Base-by-base conservation (phyloP, 768 basidiomycete genomes). In the Mycena kentingensis region DNA sequence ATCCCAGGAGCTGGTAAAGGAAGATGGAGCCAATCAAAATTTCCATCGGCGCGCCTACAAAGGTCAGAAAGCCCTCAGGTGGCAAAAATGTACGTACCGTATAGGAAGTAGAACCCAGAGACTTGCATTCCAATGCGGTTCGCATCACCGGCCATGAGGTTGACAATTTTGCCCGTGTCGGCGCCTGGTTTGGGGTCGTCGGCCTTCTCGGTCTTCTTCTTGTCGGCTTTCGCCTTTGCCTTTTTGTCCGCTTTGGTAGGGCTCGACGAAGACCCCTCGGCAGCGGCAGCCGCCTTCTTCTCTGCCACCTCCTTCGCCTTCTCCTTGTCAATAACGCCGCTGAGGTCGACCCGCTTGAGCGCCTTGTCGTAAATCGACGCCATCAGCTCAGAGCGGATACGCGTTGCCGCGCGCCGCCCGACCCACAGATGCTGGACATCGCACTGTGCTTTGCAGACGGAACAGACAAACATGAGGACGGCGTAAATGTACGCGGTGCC, bases 91-190 rank as follows among this genome's bases (percentile, higher is more conserved):
- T 51, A 2, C 24, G 25, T 28, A 44, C 19, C 4, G 13, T 19
- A 18, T 36, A 15, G 37, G 27, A 36, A 10, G n/a, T 19, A 58
- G 71, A 52, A 53, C 73, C 73, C 55, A 72, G 58, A 31, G 61
- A 24, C 50, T 71, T 74, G 61, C 73, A 75, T 13, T 55, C 61
- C 10, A 49, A 58, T 37, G 8, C 77, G 71, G 62, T 84, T 87
- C 2, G 85, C 83, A 64, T 92, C 90, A 6, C 81, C 83, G 13
- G 88, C 84, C 91, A 95, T 95, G 29, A 94, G 70, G 58, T 92
- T 91, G 49, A 94, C 90, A 46, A 95, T 90, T 67, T 94, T 93
- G 12, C 93, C 93, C 12, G 89, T 77, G 65, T 93, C 89, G 7
- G 93, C 93, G 15, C 90, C 88, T 1, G 86, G 80, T 59, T 82